Base-by-base conservation (phyloP, 306 rosid genomes). In the Prunus mume region DNA sequence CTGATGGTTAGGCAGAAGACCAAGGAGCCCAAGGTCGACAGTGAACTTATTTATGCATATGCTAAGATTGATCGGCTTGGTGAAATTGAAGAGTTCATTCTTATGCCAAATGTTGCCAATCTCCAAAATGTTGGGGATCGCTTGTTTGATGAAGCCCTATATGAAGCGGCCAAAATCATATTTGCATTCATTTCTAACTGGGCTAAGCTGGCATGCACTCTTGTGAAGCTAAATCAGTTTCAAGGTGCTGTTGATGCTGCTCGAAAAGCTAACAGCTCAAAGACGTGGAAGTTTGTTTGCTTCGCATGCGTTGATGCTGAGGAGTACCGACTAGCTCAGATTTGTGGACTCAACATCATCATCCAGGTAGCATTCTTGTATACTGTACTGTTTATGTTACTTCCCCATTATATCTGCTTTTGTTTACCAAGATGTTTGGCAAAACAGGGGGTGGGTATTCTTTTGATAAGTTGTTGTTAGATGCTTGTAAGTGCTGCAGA, bases 231-330 rank as follows among this genome's bases (percentile, higher is more conserved):
- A 72, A 79, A 86, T 78, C 99, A 95, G 80, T 95, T 86, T 86
- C 99, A 95, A 85, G 92, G 92, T 20, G 97, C 98, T 9, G 98
- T 94, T 63, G 98, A 94, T 76, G 97, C 98, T 13, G 98, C 98
- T 77, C 87, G 98, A 83, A 94, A 94, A 86, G 98, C 98, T 65
- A 94, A 94, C 92, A 94, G 98, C 70, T 76, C 96, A 27, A 94
- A 94, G 85, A 94, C 98, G 76, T 94, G 98, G 98, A 94, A 92
- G 85, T 96, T 90, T 78, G 96, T 94, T 83, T 94, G 98, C 86
- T 94, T 92, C 87, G 95, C 98, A 20, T 95, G 98, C 69, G 97
- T 95, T 71, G 97, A 95, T 73, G 95, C 93, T 52, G 98, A 92
- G 88, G 98, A 95, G 81, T 92, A 92, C 85, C 98, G 98, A 80